Evolutionary conservation across 2,329 filamentous ascomycete species (phyloP).

Genomic region (Cytospora paraplurivora): DNA sequence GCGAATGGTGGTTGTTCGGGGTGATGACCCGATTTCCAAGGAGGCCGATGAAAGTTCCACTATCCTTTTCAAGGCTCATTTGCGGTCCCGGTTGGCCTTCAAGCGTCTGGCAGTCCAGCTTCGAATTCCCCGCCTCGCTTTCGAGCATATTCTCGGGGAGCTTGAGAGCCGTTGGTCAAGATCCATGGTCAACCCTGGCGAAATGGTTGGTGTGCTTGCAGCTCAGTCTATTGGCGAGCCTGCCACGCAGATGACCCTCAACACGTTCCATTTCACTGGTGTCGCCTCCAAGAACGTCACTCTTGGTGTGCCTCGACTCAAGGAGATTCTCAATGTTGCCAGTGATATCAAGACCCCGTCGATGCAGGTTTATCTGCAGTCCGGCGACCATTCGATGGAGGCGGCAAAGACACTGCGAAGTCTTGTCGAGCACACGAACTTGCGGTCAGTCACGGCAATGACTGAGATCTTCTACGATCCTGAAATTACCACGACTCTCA

Average conservation of each 20-base stretch:
- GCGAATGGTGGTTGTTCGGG: slow-evolving; percentile 82
- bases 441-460: slow-evolving; percentile 85
- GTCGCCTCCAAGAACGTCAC: slow-evolving; percentile 99
- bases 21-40: slow-evolving; percentile 75
- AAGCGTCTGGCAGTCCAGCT: slow-evolving; percentile 88
- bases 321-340: slow-evolving; percentile 98
- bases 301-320: slow-evolving; percentile 96
- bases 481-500: slow-evolving; percentile 80
- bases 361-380: slow-evolving; percentile 86
- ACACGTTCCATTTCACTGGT: slow-evolving; percentile 99
- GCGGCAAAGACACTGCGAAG: slow-evolving; percentile 84
- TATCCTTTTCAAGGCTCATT: slow-evolving; percentile 85
- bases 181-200: slow-evolving; percentile 85
- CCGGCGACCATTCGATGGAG: slow-evolving; percentile 61
- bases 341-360: slow-evolving; percentile 98
- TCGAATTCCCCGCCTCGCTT: slow-evolving; percentile 84
- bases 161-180: slow-evolving; percentile 86
- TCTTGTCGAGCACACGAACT: slow-evolving; percentile 88
- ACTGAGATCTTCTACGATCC: slow-evolving; percentile 99
- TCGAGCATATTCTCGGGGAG: slow-evolving; percentile 89
- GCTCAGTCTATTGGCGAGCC: slow-evolving; percentile 99
- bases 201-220: slow-evolving; percentile 98
- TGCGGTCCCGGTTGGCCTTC: slow-evolving; percentile 88
- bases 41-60: slow-evolving; percentile 91
- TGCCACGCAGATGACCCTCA: slow-evolving; percentile 98